Base-by-base conservation (phyloP, 2,329 filamentous ascomycete species). In the Aspergillus glaucus region DNA sequence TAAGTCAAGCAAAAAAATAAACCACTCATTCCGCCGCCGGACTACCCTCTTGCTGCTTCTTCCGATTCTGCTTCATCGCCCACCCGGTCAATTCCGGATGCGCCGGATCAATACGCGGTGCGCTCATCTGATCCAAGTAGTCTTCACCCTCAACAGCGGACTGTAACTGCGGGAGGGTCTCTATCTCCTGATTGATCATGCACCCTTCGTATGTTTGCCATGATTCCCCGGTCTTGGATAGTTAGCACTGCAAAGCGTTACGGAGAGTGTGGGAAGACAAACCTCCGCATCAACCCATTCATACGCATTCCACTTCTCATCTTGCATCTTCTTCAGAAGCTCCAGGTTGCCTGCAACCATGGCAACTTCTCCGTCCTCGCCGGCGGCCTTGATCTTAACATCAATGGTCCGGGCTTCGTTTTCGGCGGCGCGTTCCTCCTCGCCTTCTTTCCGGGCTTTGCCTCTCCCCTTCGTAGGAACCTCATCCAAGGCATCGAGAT, bases 401-500 rank as follows among this genome's bases (percentile, higher is more conserved):
- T 93, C 86, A 59, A 95, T 88, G 14, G 88, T 85, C 54, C 87
- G 85, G 21, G 87, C 84, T 54, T 84, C 81, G 4, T 72, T 67
- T 21, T 67, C 62, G 41, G 62, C 50, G 58, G 75, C 59, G 57
- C 69, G 61, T 58, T 76, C 76, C 49, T 79, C 75, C 10, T 71
- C 65, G 10, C 59, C 53, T 21, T 72, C 67, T 50, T 68, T 70
- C 56, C 65, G 71, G 53, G 56, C 52, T 53, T 67, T 61, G 26
- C 66, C 58, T 45, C 65, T 60, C 4, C 56, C 62, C 45, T 67
- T 68, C 4, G 58, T 54, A 3, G 65, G 62, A 6, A 88, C 79
- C 60, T 96, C 89, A 43, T 85, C 77, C 42, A 83, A 72, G 3
- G 93, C 92, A 70, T 97, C 93, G 57, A 97, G 78, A 71, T 97